Conservation (phyloP, 2,329 filamentous ascomycete genomes). For the Hymenoscyphus infarciens region DNA sequence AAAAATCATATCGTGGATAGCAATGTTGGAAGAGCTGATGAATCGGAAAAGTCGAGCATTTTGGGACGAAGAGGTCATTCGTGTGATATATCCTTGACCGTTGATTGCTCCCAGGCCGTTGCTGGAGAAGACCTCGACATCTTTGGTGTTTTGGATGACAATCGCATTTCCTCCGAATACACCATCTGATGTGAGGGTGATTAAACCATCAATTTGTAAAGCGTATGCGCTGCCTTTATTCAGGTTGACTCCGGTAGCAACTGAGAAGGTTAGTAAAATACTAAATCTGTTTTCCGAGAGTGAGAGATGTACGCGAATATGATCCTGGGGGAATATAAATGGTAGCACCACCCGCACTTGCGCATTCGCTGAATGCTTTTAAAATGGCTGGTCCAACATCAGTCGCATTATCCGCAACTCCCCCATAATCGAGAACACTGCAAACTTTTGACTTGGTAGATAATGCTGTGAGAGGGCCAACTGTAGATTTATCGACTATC, state of each 20-base stretch:
- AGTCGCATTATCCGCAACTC: conserved; percentile 33
- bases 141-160: conserved; percentile 25
- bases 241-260: conserved; percentile 19
- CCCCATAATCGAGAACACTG: conserved; percentile 36
- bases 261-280: background rate
- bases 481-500: conserved; percentile 16
- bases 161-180: conserved; percentile 21
- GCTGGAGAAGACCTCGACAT: conserved; percentile 38
- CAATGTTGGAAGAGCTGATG: conserved; percentile 25
- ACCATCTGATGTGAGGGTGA: conserved; percentile 20
- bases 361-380: conserved; percentile 32
- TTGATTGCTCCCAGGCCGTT: conserved; percentile 36
- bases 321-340: conserved; percentile 22
- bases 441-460: conserved; percentile 32
- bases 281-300: no score
- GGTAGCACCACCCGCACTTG: conserved; percentile 23
- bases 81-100: conserved; percentile 37
- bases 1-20: conserved; percentile 35
- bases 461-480: conserved; percentile 33
- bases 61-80: conserved; percentile 31
- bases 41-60: conserved; percentile 25
- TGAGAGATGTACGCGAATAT: conserved; percentile 16
- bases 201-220: conserved; percentile 37
- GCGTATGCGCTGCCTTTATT: conserved; percentile 37
- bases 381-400: conserved; percentile 34